Percentiles rank a stretch among this genome's conserved stretches.
These are phyloP conservation scores for Alternaria ventricosa DNA, from an alignment of 2,329 filamentous ascomycete genomes.

Conservation along the genomic window DNA sequence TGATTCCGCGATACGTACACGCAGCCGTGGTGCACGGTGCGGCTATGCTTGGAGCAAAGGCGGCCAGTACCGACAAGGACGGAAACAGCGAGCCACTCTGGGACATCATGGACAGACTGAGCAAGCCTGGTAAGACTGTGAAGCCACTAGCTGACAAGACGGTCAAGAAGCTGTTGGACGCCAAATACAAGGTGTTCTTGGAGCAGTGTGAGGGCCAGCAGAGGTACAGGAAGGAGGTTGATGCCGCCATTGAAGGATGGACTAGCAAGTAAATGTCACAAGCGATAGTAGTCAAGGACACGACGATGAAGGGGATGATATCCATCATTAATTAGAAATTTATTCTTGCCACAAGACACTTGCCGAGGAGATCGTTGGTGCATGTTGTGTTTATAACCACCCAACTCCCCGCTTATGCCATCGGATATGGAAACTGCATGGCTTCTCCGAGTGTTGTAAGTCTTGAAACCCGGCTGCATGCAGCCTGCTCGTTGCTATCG, in stretches of 20 bases:
- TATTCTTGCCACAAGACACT: conserved; percentile 7
- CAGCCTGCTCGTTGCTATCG: conserved; percentile 7
- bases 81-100: conserved; percentile 87
- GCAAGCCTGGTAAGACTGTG: conserved; percentile 87
- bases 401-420: conserved; percentile 1
- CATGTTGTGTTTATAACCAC: not conserved
- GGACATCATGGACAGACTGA: conserved; percentile 98
- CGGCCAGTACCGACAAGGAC: conserved; percentile 79
- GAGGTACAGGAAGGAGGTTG: conserved; percentile 78
- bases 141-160: conserved; percentile 73
- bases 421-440: conserved; percentile 1
- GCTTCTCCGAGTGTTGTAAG: not conserved
- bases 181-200: conserved; percentile 95
- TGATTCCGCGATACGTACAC: conserved; percentile 92
- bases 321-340: conserved; percentile 1
- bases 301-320: not conserved
- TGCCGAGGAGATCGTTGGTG: not conserved
- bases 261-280: conserved; percentile 3
- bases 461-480: not conserved
- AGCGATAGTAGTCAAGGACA: not conserved
- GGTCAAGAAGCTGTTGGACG: conserved; percentile 80
- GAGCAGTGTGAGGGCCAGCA: conserved; percentile 90
- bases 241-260: conserved; percentile 59
- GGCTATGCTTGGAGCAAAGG: conserved; percentile 96
- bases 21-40: conserved; percentile 97